Evolutionary conservation across 2,329 filamentous ascomycete species (phyloP).

Genomic region (Emergomyces orientalis): DNA sequence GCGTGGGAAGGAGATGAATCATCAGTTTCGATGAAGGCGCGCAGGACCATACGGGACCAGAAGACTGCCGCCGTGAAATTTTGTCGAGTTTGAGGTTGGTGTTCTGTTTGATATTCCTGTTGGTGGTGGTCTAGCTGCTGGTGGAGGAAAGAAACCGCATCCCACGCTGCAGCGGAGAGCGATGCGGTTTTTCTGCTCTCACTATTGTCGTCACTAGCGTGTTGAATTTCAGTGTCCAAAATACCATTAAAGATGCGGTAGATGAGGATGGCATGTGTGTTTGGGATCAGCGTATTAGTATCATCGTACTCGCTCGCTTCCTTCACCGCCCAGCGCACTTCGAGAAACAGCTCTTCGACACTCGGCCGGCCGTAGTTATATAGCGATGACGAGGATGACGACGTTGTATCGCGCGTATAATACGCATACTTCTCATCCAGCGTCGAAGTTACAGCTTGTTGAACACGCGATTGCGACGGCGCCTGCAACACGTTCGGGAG

Average conservation of each 20-base stretch:
- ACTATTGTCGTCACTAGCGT: not conserved
- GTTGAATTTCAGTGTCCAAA: not conserved
- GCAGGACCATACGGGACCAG: constrained; percentile 23
- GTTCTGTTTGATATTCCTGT: not conserved
- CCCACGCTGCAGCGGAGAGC: not conserved
- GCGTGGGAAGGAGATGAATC: not conserved
- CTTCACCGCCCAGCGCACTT: constrained; percentile 6
- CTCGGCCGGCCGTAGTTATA: not conserved
- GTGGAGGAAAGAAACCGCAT: not conserved
- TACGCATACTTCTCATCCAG: not conserved
- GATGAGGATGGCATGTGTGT: not conserved
- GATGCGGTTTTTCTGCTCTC: not conserved
- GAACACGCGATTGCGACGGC: not conserved
- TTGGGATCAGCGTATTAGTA: not conserved
- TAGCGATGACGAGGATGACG: not conserved
- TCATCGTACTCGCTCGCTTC: not conserved
- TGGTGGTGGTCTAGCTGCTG: not conserved
- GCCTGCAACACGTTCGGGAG: constrained; percentile 20
- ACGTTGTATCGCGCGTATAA: too few species aligned
- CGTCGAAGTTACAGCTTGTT: not conserved
- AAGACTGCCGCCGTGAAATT: constrained; percentile 22
- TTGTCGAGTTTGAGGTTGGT: constrained; percentile 2
- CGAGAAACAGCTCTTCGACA: constrained; percentile 2
- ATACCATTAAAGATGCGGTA: not conserved
- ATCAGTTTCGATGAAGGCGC: constrained; percentile 10